Evolutionary conservation across 2,329 filamentous ascomycete genomes (phyloP), one percentile per base, ranked within the genome.

Genomic region (Penicillium crustosum): DNA sequence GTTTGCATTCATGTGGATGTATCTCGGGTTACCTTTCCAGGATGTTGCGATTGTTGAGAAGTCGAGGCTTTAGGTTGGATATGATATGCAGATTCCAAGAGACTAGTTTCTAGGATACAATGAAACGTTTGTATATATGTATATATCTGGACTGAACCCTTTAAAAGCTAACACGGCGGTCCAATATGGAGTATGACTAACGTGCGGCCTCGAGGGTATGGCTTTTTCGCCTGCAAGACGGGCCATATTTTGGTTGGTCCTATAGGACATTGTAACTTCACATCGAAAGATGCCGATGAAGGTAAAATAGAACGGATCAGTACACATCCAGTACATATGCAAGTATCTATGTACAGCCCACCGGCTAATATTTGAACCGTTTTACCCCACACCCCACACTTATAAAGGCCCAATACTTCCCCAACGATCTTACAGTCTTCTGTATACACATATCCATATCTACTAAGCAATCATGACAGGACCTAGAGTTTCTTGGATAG

Each of bases 401-500:
- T 52, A 58, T 25, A 43, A 55, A 41, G 31, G 17, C 53, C 49
- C 21, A 25, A 35, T 55, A 42, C 45, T n/a, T 23, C 19, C 43
- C 17, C 42, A 29, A 31, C 43, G 8, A 2, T 23, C 29, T 35
- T 9, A 9, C 7, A 15, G n/a, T 33, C 44, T n/a, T n/a, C 9
- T 13, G 1, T 7, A 17, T 13, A 36, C 21, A 12, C 4, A 29
- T 21, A 29, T 21, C 5, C 13, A 38, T 38, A 27, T 44, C 0
- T 13, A 29, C 31, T 8, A 21, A 31, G 12, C 15, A 35, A 61
- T 27, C 31, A 73, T 73, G 70, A 61, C 70, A 27, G 70, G 66
- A 55, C 63, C 66, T 63, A 85, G 83, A 74, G 69, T 94, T 51
- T 82, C 91, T 66, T 95, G 87, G 86, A 86, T 95, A 54, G 91